Base-by-base conservation (phyloP, 1,139 yeast species). In the Dujonia santamariae region DNA sequence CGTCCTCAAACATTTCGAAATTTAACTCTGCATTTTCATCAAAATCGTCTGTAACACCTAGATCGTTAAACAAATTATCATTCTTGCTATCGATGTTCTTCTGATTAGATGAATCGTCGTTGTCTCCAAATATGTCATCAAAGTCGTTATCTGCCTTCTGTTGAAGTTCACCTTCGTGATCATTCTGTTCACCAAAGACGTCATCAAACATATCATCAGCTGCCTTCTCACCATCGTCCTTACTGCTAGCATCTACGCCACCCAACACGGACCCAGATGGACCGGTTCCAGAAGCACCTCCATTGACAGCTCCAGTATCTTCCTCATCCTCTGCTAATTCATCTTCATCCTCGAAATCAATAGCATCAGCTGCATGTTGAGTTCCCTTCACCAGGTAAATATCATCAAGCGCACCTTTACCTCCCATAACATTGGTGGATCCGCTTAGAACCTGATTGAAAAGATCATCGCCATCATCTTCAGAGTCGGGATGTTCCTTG, bases 321-420 rank as follows among this genome's bases (percentile, higher is more conserved):
- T 78, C 86, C 36, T 87, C 96, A 31, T 88, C 72, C n/a, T 68
- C 97, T 0, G 97, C 97, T 37, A 92, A 67, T 55, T 90, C 97
- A 47, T 90, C 97, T 45, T 86, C 95, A 53, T 87, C 96, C 50
- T 87, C 97, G 54, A 85, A 92, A 58, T 92, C 97, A 29, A 88
- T 67, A n/a, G 98, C 97, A 54, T 90, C 92, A 4, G 79, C 96
- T 1, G 94, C 92, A 56, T 90, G 97, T 38, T 72, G 55, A 0
- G 81, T 76, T 27, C 51, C 52, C 19, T 56, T 50, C 28, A 64
- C 68, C 39, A 45, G 50, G 44, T 67, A 68, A 37, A 69, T 68
- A 24, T 67, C 61, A 31, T 65, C 67, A 12, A 68, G 64, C 27
- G 63, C 47, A 7, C 36, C 36, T 22, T 20, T 26, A 11, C 34